Evolutionary conservation across 179 eudicot genomes (phyloP).

Genomic region (Dionaea muscipula): DNA sequence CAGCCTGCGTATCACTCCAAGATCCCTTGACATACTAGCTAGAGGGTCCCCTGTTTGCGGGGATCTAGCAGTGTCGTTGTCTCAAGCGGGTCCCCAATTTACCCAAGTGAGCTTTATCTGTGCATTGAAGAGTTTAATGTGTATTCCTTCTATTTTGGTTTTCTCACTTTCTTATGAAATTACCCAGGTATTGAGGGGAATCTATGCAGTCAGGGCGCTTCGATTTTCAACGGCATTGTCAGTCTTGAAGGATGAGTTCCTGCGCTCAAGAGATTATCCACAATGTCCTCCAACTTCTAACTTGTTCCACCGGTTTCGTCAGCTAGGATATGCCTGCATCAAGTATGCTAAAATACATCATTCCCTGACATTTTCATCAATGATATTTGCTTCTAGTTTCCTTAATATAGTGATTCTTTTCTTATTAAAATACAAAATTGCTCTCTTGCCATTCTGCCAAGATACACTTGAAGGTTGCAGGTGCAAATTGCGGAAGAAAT

Average conservation of each 20-base stretch:
- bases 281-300: slow-evolving; percentile 92
- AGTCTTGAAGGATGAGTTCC: slow-evolving; percentile 82
- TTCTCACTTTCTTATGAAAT: slow-evolving; percentile 14
- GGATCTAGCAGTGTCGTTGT: slow-evolving; percentile 92
- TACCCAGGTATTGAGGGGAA: slow-evolving; percentile 71
- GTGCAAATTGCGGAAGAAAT: no score
- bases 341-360: slow-evolving; percentile 33
- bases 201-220: slow-evolving; percentile 86
- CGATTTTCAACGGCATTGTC: slow-evolving; percentile 94
- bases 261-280: slow-evolving; percentile 98
- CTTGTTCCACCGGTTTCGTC: slow-evolving; percentile 89
- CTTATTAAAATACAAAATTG: no score
- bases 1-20: slow-evolving; percentile 85
- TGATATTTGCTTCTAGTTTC: no score
- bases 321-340: slow-evolving; percentile 96
- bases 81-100: slow-evolving; percentile 96
- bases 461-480: no score
- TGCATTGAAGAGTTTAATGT: background rate
- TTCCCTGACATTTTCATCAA: slow-evolving; percentile 3
- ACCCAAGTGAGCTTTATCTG: slow-evolving; percentile 56
- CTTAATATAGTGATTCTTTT: no score
- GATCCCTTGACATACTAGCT: slow-evolving; percentile 92
- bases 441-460: no score
- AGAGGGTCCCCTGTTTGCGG: slow-evolving; percentile 97
- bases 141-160: background rate